Base-by-base conservation (phyloP, 371 early-diverging fungal genomes). In the Saksenaea vasiformis region DNA sequence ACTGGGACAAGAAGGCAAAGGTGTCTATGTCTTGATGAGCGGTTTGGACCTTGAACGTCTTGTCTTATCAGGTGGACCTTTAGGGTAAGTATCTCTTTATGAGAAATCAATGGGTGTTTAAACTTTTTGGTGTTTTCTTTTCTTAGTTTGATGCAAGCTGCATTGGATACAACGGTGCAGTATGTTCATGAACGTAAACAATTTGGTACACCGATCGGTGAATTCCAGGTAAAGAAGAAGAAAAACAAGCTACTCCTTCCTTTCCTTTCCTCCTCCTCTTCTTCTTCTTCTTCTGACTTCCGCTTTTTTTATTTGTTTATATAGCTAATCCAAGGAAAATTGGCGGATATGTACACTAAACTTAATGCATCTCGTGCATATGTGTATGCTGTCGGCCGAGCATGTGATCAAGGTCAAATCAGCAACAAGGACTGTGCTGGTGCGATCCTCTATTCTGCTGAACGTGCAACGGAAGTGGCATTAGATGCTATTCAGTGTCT, bases 281-380 rank as follows among this genome's bases (percentile, higher is more conserved):
- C n/a, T n/a, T n/a, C n/a, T n/a, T n/a, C n/a, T n/a, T n/a, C n/a
- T n/a, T n/a, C n/a, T n/a, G n/a, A n/a, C n/a, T n/a, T n/a, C n/a
- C n/a, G n/a, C n/a, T 31, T 7, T 31, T 31, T 38, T 44, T 39
- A 35, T 66, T 51, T 65, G 19, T 59, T 64, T 24, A 24, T 14
- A 54, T 58, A 85, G 87, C 79, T 96, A 39, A 76, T 98, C 54
- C 97, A 98, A 84, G 96, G 91, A 24, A 97, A 96, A 73, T 71
- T 98, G 41, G 98, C 98, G 5, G 98, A 98, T 67, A 97, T 97
- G 95, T 96, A 96, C 83, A 96, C 96, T 27, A 97, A 96, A 71
- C 82, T 95, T 47, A 91, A 86, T 60, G 96, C 97, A 1, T 93
- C 95, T 8, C 85, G 97, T 31, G 79, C 97, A 26, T 97, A 97